These are phyloP conservation scores for Candida coquimbonensis DNA, from an alignment of 805 yeast species.

Conservation along the genomic window DNA sequence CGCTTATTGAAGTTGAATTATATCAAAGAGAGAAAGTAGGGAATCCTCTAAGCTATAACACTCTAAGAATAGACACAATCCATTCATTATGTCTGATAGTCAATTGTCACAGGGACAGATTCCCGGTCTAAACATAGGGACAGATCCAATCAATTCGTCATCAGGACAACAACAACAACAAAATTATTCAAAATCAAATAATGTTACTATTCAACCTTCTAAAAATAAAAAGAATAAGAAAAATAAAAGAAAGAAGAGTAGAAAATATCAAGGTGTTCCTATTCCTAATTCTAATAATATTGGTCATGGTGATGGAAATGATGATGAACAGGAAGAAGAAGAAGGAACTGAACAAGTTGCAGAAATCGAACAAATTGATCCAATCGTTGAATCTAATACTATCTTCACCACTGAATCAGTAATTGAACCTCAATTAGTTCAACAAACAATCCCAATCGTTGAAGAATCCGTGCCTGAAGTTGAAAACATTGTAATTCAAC, in stretches of 20 bases:
- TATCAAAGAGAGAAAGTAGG: too few relatives aligned
- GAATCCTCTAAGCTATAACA: neutral
- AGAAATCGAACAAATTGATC: too few relatives aligned
- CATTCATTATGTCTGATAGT: conserved; percentile 2
- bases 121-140: neutral
- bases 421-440: too few relatives aligned
- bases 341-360: neutral
- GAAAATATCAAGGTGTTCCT: too few relatives aligned
- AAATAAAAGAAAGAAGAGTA: conserved; percentile 5
- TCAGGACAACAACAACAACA: neutral
- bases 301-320: too few relatives aligned
- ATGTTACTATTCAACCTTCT: neutral
- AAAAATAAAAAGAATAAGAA: conserved; percentile 6
- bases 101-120: conserved; percentile 5
- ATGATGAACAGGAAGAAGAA: neutral
- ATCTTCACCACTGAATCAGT: too few relatives aligned
- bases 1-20: too few relatives aligned
- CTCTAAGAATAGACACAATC: neutral
- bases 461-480: too few relatives aligned
- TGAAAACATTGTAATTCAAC: too few relatives aligned
- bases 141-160: too few relatives aligned
- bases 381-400: too few relatives aligned
- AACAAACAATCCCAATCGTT: too few relatives aligned
- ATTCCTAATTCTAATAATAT: neutral
- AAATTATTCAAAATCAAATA: neutral